phyloP scores from a whole-genome alignment of 805 yeast genomes.

The Wickerhamiella qilinensis region DNA sequence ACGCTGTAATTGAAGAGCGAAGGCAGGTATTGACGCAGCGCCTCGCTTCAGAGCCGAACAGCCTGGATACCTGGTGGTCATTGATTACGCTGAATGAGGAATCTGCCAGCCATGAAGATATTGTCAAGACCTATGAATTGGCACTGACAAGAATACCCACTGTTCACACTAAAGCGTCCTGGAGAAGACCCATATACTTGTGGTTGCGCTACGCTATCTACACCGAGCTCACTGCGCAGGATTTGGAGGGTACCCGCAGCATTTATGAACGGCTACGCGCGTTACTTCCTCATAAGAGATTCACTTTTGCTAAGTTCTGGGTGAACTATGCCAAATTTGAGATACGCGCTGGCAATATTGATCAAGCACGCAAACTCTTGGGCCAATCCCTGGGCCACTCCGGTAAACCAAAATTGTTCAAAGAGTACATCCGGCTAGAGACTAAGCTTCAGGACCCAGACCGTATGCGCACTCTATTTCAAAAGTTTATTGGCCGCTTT shows the following conservation, averaged over 20 bases:
- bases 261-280: conserved; percentile 36
- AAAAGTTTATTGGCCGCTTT: conserved; percentile 40
- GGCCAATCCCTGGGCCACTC: conserved; percentile 59
- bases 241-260: conserved; percentile 31
- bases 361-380: conserved; percentile 44
- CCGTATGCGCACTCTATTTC: conserved; percentile 57
- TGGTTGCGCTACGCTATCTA: conserved; percentile 54
- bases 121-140: conserved; percentile 26
- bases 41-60: conserved; percentile 31
- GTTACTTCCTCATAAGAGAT: conserved; percentile 38
- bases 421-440: conserved; percentile 55
- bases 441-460: conserved; percentile 58
- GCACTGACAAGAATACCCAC: conserved; percentile 31
- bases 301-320: conserved; percentile 69
- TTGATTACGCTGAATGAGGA: conserved; percentile 37
- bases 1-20: conserved; percentile 37
- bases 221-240: conserved; percentile 35
- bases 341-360: conserved; percentile 38
- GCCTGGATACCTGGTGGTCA: conserved; percentile 76
- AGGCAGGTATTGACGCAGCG: conserved; percentile 36
- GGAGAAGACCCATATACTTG: conserved; percentile 56
- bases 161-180: conserved; percentile 23
- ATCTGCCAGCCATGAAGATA: conserved; percentile 16
- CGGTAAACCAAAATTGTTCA: conserved; percentile 36
- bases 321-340: conserved; percentile 52